Base-by-base conservation (phyloP, 2,329 filamentous ascomycete genomes). In the Colletotrichum eremochloae region DNA sequence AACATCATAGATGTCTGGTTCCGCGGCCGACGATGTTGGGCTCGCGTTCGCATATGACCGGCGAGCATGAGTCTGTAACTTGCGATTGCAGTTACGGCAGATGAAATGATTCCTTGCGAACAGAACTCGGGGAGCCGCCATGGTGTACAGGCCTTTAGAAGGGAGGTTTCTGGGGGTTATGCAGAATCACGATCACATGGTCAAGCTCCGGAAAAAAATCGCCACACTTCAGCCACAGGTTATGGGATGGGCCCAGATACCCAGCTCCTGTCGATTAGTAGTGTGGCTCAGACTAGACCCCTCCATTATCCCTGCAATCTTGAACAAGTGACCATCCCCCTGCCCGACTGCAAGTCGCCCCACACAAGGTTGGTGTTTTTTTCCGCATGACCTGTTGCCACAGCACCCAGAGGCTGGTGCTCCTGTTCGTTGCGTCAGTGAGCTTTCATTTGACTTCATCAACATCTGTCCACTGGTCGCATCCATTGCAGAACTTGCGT, bases 1-100 rank as follows among this genome's bases (percentile, higher is more conserved):
- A 42, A 97, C 93, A 88, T 97, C 95, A 85, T 96, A 98, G 77
- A 97, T 91, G 75, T 97, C 93, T 14, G 50, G 81, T 76, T 71
- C 86, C 79, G 71, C 48, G 11, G 60, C 55, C 18, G 70, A 61
- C 18, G 70, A 72, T 42, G 60, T n/a, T 61, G 65, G 24, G 63
- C 55, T 65, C 65, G 65, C 38, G 20, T 55, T 75, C 40, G 74
- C 72, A 38, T 53, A 75, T 8, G 66, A 62, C n/a, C 68, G 63
- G n/a, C 80, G 80, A 36, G 78, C 74, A 71, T 82, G 82, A 50
- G 76, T 77, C 65, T 79, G 79, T n/a, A 81, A 71, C 71, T 79
- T 81, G 38, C 79, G 83, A 63, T 81, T 82, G 75, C 87, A 89
- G 77, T 82, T 84, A 63, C 80, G 82, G 77, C 87, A 89, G 67